Base-by-base conservation (phyloP, 495 filamentous ascomycete species). In the Penicillium pancosmium region DNA sequence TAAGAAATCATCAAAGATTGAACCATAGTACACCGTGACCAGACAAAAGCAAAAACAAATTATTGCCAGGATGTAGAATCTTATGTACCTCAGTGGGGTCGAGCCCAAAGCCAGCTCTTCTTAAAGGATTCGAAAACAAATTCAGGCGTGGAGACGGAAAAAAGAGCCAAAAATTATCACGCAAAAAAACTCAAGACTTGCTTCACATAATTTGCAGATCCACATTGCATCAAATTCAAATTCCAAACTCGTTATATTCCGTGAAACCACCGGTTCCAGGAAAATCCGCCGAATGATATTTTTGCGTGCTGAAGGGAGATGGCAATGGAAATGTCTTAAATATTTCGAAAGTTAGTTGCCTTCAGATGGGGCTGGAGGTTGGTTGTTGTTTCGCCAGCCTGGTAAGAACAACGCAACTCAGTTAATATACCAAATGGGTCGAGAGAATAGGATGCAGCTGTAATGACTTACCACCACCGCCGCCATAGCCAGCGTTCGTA, bases 341-440 rank as follows among this genome's bases (percentile, higher is more conserved):
- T 43, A 31, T 35, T 34, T 44, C 33, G 15, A 25, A 55, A 46
- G 16, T 51, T 67, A 65, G 46, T 68, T 59, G 53, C 63, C 68
- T 44, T 70, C 68, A 23, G 62, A 51, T 12, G 65, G 63, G n/a
- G 50, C 63, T 5, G 60, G 67, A 31, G 59, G 49, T 38, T 67
- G 60, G 60, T 68, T 65, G 61, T 68, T 61, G 64, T 63, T 63
- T 38, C 74, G 72, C 71, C 71, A 77, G 59, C 65, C 72, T 74
- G 46, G 43, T 12, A 35, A 11, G 25, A 1, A 13, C 25, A 49
- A 47, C 21, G 2, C 18, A 48, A 48, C 21, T 10, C 46, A 48
- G 10, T 25, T 25, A 25, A 25, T 8, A 27, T 1, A 9, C 2
- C 21, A 5, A 10, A 27, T 1, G 3, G 21, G 23, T 50, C 10